Base-by-base conservation (phyloP, 2,329 filamentous ascomycete genomes). In the Apiospora kogelbergensis region DNA sequence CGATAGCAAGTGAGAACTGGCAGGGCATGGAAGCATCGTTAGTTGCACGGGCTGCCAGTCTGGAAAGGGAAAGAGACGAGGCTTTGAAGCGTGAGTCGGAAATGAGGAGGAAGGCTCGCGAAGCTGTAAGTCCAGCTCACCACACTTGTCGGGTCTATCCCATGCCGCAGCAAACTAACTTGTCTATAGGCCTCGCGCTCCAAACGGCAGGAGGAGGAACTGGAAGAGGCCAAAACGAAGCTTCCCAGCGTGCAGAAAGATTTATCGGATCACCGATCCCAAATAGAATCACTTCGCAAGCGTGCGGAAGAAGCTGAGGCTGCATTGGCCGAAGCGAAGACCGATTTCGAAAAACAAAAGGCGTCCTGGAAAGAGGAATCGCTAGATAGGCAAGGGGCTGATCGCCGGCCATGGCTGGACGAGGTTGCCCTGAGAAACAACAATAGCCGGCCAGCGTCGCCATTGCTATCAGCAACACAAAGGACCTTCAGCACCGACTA, bases 1-100 rank as follows among this genome's bases (percentile, higher is more conserved):
- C 94, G 0, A 90, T 97, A 68, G 96, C 96, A 1, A 96, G 93
- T 73, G 94, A 97, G 76, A 99, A 99, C 75, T 99, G 97, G 96
- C 95, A 98, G 77, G 93, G 94, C 0, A 97, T 99, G 71, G 95
- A 99, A 80, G 89, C 92, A 11, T 97, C 93, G 2, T 82, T 99
- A 41, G 87, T 95, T 66, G 89, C 93, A 26, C 89, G 95, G 69
- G 86, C 96, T 13, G 86, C 90, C 4, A 91, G 84, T 65, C 84
- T 98, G 11, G 96, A 99, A 79, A 96, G 92, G 77, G 97, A 99
- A 79, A 89, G 93, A 68, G 95, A 98, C 76, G 96, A 99, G 76
- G 89, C 93, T 10, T 86, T 90, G 65, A 90, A 90, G 73, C 90
- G 93, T 69, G 96, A 99, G 81, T 91, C 89, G 6, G 96, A 98